These are phyloP conservation scores for Bipolaris gigantea DNA, from an alignment of 2,329 filamentous ascomycete species.

Conservation along the genomic window DNA sequence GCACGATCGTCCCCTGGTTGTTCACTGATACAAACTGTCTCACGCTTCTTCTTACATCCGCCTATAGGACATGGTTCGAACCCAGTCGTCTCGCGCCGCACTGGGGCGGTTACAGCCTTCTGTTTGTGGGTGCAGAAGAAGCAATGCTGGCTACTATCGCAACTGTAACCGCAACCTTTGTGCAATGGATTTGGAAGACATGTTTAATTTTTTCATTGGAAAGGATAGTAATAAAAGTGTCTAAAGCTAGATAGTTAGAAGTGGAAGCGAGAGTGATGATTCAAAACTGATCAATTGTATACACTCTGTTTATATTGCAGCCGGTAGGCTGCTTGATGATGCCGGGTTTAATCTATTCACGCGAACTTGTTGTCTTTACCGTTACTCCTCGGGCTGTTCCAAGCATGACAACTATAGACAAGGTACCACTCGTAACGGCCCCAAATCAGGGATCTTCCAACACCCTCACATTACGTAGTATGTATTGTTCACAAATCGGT, in stretches of 20 bases:
- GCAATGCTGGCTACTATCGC: not conserved
- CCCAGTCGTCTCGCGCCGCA: not conserved
- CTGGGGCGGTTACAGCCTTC: not conserved
- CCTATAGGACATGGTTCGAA: not conserved
- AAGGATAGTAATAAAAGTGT: not conserved
- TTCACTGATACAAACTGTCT: too few species aligned
- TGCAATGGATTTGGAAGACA: not conserved
- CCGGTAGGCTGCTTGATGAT: not conserved
- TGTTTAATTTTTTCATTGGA: not conserved
- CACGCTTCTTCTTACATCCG: not conserved
- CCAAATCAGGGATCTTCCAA: too few species aligned
- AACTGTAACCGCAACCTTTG: not conserved
- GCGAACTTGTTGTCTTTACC: not conserved
- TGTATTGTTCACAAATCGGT: too few species aligned
- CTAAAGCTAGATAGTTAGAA: not conserved
- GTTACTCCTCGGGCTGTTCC: not conserved
- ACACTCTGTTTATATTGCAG: not conserved
- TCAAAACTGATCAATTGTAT: not conserved
- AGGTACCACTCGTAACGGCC: too few species aligned
- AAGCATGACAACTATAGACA: not conserved
- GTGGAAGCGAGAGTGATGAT: not conserved
- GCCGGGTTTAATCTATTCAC: not conserved
- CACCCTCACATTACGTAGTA: too few species aligned
- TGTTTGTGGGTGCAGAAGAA: not conserved
- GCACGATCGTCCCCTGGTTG: too few species aligned